Base-by-base conservation (phyloP, 345 rosid species). In the Syzygium grande region DNA sequence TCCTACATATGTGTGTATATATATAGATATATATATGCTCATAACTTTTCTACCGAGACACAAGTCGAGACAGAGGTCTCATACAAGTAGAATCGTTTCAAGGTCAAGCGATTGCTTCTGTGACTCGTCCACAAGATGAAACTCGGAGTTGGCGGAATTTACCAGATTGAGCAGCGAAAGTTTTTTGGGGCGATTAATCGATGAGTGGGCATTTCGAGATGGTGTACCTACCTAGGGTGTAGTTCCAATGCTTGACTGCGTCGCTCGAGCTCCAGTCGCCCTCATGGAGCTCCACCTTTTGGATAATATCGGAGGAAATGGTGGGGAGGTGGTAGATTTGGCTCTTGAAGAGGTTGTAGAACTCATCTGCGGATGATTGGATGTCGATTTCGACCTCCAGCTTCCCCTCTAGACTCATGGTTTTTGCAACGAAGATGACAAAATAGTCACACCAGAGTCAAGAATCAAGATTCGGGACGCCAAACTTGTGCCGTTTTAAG, bases 171-270 rank as follows among this genome's bases (percentile, higher is more conserved):
- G 63, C 63, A 58, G 63, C 63, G 5, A 58, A 58, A 58, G 63
- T 58, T 58, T 58, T 13, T 0, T 25, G 63, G 63, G 63, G 14
- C 25, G 29, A 58, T 58, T 58, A 58, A 58, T 58, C 6, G 11
- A 23, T 13, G 73, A 61, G 73, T 5, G 73, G n/a, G 73, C 73
- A 38, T 61, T 61, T 61, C 16, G 73, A 61, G 73, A n/a, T n/a
- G 73, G 19, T 61, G 29, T 4, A 38, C 55, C 5, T 46, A 87
- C 88, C 88, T 29, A 68, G 46, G 25, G 84, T 49, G 84, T 80
- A 83, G 56, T 46, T 87, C 86, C 88, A 87, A 34, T 19, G 55
- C 79, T 80, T 80, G 88, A 87, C 58, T 19, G 86, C 77, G 21
- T 58, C 86, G 19, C 29, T 19, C 16, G 68, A 27, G 55, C 29